Evolutionary conservation across 1,284 basidiomycete genomes (phyloP), one percentile per base, ranked within the genome.

Genomic region (Tranzscheliella williamsii): DNA sequence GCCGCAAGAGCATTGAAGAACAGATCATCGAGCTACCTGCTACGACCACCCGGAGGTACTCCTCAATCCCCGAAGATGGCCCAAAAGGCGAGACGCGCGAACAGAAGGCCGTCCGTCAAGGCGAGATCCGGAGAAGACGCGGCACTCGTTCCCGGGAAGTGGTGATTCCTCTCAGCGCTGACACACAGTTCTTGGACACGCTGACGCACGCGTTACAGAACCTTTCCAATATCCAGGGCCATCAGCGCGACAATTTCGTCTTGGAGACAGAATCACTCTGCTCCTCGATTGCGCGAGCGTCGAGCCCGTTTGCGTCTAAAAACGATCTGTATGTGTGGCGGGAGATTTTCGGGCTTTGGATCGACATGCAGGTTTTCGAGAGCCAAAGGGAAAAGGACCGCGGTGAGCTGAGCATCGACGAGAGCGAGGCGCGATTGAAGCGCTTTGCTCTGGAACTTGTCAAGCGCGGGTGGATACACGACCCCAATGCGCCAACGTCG

Each of bases 251-350:
- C 5, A 80, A 85, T 16, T 93, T 95, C 75, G 81, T 83, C 5
- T 70, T 80, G 13, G 82, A 86, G 5, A 84, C 95, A 7, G 65
- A 81, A 16, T 70, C 78, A 0, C 83, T 96, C 3, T 85, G 88
- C 24, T 70, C 27, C 83, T 85, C 76, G 76, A 82, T 47, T 73
- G 83, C 26, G 7, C 63, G 71, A 12, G 79, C 71, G 8, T 62
- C 75, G 8, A 68, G 63, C 31, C 75, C 75, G 0, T 69, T 58
- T 22, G 63, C 68, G 1, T 38, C 61, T 17, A 82, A 82, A 65
- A 82, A 82, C 18, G 93, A 97, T 70, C 79, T 97, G n/a, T 92
- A 91, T 72, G 84, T 85, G 3, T 96, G 93, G 93, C 81, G 93
- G 24, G 86, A 91, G 78, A 88, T 96, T 24, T 95, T 97, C 72